phyloP scores from a whole-genome alignment of 306 rosid genomes.

The Dalbergia cochinchinensis region DNA sequence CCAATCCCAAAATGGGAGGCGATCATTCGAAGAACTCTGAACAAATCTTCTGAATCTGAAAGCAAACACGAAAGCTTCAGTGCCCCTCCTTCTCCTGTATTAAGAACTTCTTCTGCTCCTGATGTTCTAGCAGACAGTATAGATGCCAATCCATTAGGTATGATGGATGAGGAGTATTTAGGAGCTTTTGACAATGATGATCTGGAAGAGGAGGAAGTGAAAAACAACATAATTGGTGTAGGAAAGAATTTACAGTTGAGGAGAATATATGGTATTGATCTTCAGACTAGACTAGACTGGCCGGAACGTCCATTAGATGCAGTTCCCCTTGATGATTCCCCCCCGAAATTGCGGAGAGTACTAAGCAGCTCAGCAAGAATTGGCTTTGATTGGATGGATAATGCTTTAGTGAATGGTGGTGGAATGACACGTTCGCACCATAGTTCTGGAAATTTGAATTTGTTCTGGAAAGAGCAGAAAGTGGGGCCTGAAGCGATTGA shows the following conservation, averaged over 20 bases:
- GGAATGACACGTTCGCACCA: constrained; percentile 63
- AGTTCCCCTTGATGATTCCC: constrained; percentile 54
- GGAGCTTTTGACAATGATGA: constrained; percentile 44
- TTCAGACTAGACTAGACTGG: constrained; percentile 73
- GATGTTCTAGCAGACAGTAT: constrained; percentile 58
- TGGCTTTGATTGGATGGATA: constrained; percentile 58
- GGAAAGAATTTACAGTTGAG: constrained; percentile 56
- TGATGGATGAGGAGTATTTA: constrained; percentile 45
- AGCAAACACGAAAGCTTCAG: constrained; percentile 71
- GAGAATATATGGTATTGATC: constrained; percentile 68
- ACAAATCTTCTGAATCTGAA: constrained; percentile 70
- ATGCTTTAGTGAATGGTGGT: constrained; percentile 45
- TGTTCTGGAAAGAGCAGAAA: constrained; percentile 58
- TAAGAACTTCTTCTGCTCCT: constrained; percentile 60
- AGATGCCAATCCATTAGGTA: constrained; percentile 52
- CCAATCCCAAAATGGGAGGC: constrained; percentile 95
- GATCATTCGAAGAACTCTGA: constrained; percentile 77
- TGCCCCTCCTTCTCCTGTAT: constrained; percentile 81
- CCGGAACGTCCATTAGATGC: constrained; percentile 82
- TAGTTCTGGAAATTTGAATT: constrained; percentile 71
- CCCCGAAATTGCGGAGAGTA: constrained; percentile 69
- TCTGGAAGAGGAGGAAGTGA: constrained; percentile 51
- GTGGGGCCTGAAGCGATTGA: constrained; percentile 56
- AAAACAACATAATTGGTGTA: constrained; percentile 45
- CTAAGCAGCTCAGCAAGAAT: constrained; percentile 73